phyloP scores from a whole-genome alignment of 2,329 filamentous ascomycete genomes.

The Arthrobotrys entomopaga region DNA sequence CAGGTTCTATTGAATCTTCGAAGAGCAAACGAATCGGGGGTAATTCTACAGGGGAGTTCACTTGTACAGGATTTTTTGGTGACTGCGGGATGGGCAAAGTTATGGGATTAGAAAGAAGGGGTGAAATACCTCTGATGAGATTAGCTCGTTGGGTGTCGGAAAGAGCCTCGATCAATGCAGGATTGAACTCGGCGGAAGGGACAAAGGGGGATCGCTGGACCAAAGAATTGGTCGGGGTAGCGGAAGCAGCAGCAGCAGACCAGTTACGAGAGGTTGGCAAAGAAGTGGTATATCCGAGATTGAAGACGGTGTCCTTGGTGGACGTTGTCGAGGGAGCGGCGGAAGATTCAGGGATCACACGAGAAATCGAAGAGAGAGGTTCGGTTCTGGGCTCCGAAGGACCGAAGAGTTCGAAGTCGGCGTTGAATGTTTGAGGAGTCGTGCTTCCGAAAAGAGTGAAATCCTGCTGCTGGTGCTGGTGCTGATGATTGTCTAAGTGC shows the following conservation, averaged over 20 bases:
- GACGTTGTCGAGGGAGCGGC: conserved; percentile 1
- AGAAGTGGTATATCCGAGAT: conserved; percentile 53
- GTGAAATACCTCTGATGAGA: conserved; percentile 52
- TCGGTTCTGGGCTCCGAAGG: conserved; percentile 15
- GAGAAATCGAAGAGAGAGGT: conserved; percentile 18
- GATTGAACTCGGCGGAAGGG: conserved; percentile 42
- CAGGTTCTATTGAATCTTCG: conserved; percentile 29
- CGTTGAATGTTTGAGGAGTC: conserved; percentile 37
- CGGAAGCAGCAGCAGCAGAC: conserved; percentile 20
- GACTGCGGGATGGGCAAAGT: background rate
- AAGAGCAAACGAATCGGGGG: conserved; percentile 19
- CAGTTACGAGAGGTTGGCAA: conserved; percentile 41
- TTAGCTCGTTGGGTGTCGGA: conserved; percentile 37
- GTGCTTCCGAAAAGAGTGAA: background rate
- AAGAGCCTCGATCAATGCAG: conserved; percentile 48
- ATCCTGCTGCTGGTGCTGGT: too few relatives aligned
- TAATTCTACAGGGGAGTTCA: conserved; percentile 7
- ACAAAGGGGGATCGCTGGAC: conserved; percentile 51
- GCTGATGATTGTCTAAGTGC: background rate
- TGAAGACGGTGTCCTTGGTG: conserved; percentile 49
- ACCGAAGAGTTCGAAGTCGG: conserved; percentile 54
- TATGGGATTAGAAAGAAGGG: background rate
- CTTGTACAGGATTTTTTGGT: background rate
- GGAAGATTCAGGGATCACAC: conserved; percentile 31
- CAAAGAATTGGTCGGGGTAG: conserved; percentile 20